Evolutionary conservation across 352 stramenopile genomes (phyloP).

Genomic region (Globisporangium rhizosaccharum): DNA sequence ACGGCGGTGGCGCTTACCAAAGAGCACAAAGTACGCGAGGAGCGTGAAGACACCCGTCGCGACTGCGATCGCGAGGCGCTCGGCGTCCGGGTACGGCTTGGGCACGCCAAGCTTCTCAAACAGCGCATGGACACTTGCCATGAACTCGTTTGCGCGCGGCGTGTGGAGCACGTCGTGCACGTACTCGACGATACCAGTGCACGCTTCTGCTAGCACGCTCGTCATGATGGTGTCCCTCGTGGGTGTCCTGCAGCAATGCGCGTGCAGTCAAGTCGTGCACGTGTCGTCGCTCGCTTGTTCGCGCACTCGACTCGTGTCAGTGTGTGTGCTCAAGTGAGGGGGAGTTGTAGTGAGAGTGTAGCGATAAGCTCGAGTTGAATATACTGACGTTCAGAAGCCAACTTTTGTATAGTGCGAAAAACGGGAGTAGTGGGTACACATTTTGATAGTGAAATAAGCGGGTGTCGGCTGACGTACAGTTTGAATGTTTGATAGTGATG

Average conservation of each 20-base stretch:
- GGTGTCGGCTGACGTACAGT: too few relatives aligned
- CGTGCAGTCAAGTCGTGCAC: not conserved
- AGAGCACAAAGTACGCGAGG: slow-evolving; percentile 85
- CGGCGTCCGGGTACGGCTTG: slow-evolving; percentile 81
- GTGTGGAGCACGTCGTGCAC: slow-evolving; percentile 81
- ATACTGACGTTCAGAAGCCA: too few relatives aligned
- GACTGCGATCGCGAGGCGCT: slow-evolving; percentile 78
- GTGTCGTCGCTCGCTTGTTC: not conserved
- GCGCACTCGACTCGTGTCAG: not conserved
- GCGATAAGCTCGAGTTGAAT: too few relatives aligned
- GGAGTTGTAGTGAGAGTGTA: not conserved
- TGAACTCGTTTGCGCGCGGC: slow-evolving; percentile 55
- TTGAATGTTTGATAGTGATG: too few relatives aligned
- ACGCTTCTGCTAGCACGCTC: slow-evolving; percentile 44
- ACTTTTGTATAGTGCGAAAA: too few relatives aligned
- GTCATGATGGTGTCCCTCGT: not conserved
- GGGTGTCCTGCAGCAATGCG: not conserved
- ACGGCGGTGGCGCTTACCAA: slow-evolving; percentile 78
- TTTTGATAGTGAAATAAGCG: too few relatives aligned
- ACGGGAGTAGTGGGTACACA: too few relatives aligned
- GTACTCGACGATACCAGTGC: slow-evolving; percentile 57
- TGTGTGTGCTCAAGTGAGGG: not conserved
- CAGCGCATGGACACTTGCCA: slow-evolving; percentile 61
- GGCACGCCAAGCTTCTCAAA: slow-evolving; percentile 67
- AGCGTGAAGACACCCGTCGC: slow-evolving; percentile 78